Evolutionary conservation across 164 flowering plant species (phyloP), one percentile per base, ranked within the genome.

Genomic region (Protea cynaroides): DNA sequence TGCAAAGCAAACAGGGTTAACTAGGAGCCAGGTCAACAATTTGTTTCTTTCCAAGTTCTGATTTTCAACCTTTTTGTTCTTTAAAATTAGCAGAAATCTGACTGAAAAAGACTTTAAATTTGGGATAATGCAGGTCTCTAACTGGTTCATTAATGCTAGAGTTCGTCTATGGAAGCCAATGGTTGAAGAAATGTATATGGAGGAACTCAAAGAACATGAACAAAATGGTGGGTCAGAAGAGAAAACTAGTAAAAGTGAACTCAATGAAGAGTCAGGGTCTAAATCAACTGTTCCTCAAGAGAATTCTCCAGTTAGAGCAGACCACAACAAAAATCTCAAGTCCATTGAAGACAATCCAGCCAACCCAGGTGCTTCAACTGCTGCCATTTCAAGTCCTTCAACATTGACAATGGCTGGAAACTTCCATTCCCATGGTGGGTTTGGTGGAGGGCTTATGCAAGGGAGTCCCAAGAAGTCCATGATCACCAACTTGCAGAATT

Each of bases 151-250:
- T 44, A 94, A 94, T 68, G 99, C 99, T 37, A 81, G 99, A 60
- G 99, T 94, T 44, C 86, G 99, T 23, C 89, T 94, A 0, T 94
- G 97, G 99, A 94, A 94, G 83, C 99, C 99, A 64, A 94, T 94
- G 99, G 97, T 94, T 61, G 99, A 94, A 65, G 99, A 94, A 62
- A 94, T 94, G 99, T 94, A 94, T 72, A 9, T 61, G 78, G 97
- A 94, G 76, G 99, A 94, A 62, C 65, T 81, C 17, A 44, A 34
- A 47, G 63, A 23, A n/a, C 10, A 36, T 24, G 18, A 10, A 25
- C 65, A 62, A 8, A 47, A 49, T 51, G 19, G 56, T 51, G 19
- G 56, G 10, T 49, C 56, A 7, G 54, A 62, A 14, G 56, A 62
- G 1, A 49, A 62, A 25, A 49, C 52, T 1, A 49, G 52, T 18